Percentiles rank a stretch among this genome's conserved stretches.
Conservation (phyloP, 805 yeast genomes). For the Candida oleophila region DNA sequence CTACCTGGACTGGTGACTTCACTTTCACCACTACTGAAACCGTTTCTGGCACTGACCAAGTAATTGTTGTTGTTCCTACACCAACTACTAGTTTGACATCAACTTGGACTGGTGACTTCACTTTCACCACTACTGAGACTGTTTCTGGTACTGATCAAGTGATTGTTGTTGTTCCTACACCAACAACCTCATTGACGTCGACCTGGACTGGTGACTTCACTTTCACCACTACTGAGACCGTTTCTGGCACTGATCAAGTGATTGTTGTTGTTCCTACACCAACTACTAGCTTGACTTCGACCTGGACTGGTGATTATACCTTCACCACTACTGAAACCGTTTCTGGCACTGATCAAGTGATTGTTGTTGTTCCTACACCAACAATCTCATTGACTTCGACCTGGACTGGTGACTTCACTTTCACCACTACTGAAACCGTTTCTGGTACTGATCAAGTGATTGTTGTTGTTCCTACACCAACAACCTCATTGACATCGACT, state of each 20-base stretch:
- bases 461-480: constrained; percentile 3
- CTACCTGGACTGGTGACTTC: constrained; percentile 8
- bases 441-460: constrained; percentile 1
- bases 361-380: constrained; percentile 4
- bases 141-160: constrained; percentile 15
- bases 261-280: constrained; percentile 5
- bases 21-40: constrained; percentile 11
- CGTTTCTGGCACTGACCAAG: constrained; percentile 8
- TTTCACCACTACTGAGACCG: constrained; percentile 7
- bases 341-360: constrained; percentile 4
- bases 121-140: constrained; percentile 5
- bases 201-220: constrained; percentile 14
- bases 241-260: constrained; percentile 5
- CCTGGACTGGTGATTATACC: constrained; percentile 9
- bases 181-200: constrained; percentile 11
- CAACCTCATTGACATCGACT: background rate
- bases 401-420: constrained; percentile 4
- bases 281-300: constrained; percentile 47
- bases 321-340: constrained; percentile 1
- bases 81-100: constrained; percentile 11
- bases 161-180: constrained; percentile 13
- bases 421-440: constrained; percentile 6
- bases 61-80: constrained; percentile 15
- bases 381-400: background rate
- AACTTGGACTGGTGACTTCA: constrained; percentile 8